Percentiles rank a stretch among this genome's conserved stretches.
Conservation (phyloP, 2,329 filamentous ascomycete species). For the Bipolaris cookei region DNA sequence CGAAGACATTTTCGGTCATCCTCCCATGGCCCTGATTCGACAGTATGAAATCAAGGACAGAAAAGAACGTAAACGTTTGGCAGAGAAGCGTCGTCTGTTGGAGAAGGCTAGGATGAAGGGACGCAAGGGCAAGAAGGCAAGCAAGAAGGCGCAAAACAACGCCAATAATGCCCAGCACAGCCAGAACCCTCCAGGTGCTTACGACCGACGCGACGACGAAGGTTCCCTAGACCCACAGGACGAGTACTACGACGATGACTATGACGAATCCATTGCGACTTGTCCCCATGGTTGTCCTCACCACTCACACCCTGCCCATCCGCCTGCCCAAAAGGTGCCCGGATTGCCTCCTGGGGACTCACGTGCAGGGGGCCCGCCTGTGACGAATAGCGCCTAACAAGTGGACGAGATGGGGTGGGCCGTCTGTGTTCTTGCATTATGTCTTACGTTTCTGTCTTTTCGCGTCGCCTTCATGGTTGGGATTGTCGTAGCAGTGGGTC, state of each 20-base stretch:
- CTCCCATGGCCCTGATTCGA: slow-evolving; percentile 82
- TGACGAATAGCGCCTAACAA: slow-evolving; percentile 43
- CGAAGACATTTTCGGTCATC: slow-evolving; percentile 89
- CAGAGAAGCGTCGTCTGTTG: slow-evolving; percentile 81
- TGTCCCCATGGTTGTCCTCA: slow-evolving; percentile 45
- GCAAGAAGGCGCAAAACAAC: slow-evolving; percentile 62
- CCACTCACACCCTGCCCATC: slow-evolving; percentile 36
- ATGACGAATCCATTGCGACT: slow-evolving; percentile 39
- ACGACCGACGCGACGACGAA: slow-evolving; percentile 43
- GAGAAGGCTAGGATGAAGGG: slow-evolving; percentile 96
- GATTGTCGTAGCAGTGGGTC: slow-evolving; percentile 13
- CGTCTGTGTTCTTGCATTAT: slow-evolving; percentile 48
- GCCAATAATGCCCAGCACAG: slow-evolving; percentile 40
- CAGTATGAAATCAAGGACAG: slow-evolving; percentile 95
- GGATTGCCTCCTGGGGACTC: slow-evolving; percentile 35
- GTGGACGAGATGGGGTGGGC: slow-evolving; percentile 50
- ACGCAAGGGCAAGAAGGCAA: slow-evolving; percentile 83
- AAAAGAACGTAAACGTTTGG: slow-evolving; percentile 79
- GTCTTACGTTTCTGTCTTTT: slow-evolving; percentile 36
- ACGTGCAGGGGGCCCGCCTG: slow-evolving; percentile 28
- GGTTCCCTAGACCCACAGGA: slow-evolving; percentile 41
- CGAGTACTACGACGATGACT: slow-evolving; percentile 49
- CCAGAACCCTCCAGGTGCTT: slow-evolving; percentile 40
- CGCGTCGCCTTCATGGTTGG: slow-evolving; percentile 35
- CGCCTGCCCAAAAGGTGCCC: slow-evolving; percentile 28